Evolutionary conservation across 2,329 filamentous ascomycete species (phyloP).

Genomic region (Aspergillus viridinutans): DNA sequence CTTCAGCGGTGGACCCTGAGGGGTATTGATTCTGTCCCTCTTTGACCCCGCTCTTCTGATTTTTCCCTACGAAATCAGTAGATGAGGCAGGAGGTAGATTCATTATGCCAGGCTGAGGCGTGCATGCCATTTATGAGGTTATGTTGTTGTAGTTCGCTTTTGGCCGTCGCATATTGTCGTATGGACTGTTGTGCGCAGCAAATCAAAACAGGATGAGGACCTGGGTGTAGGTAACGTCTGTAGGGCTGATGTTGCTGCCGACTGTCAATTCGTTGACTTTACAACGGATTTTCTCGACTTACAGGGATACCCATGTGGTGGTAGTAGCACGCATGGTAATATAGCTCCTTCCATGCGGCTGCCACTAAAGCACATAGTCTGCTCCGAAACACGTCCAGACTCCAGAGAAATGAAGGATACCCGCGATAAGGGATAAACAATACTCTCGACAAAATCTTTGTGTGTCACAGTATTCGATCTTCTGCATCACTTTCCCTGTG

Average conservation of each 20-base stretch:
- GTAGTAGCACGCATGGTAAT: not conserved
- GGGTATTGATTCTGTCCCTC: not conserved
- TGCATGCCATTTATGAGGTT: slow-evolving; percentile 1
- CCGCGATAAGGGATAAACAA: too few relatives aligned
- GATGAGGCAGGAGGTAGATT: not conserved
- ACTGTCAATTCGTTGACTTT: not conserved
- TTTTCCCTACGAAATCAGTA: not conserved
- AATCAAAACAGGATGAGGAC: not conserved
- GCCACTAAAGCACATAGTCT: not conserved
- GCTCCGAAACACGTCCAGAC: not conserved
- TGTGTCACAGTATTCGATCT: too few relatives aligned
- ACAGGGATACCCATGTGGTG: not conserved
- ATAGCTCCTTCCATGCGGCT: not conserved
- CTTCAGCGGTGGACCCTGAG: slow-evolving; percentile 10
- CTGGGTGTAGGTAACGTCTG: not conserved
- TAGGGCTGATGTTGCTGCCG: not conserved
- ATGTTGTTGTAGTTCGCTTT: not conserved
- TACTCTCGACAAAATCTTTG: too few relatives aligned
- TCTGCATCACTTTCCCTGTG: too few relatives aligned
- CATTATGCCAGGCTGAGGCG: not conserved
- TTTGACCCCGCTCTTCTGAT: not conserved
- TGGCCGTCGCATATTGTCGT: not conserved
- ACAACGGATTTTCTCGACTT: not conserved
- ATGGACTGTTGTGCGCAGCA: not conserved
- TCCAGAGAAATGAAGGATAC: too few relatives aligned